phyloP scores from a whole-genome alignment of 2,329 filamentous ascomycete species.

The Zarea fungicola region DNA sequence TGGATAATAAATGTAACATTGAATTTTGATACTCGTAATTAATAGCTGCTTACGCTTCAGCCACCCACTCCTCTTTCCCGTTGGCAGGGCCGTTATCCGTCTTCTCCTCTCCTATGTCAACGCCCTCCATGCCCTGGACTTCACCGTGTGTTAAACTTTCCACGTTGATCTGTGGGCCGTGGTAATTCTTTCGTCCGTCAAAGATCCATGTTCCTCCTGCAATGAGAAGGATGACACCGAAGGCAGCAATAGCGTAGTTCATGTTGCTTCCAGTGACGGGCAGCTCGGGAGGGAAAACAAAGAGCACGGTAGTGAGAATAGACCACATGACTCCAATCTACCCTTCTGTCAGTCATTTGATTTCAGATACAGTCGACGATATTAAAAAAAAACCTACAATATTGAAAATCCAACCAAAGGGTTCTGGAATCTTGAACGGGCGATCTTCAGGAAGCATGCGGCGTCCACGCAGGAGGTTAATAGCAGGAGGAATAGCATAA shows the following conservation, averaged over 20 bases:
- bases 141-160: background rate
- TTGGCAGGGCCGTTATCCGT: background rate
- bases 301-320: slow-evolving; percentile 63
- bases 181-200: slow-evolving; percentile 45
- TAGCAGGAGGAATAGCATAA: slow-evolving; percentile 67
- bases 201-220: slow-evolving; percentile 39
- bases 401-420: slow-evolving; percentile 10
- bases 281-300: slow-evolving; percentile 13
- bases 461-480: slow-evolving; percentile 43
- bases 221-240: slow-evolving; percentile 43
- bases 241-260: slow-evolving; percentile 52
- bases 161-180: slow-evolving; percentile 4
- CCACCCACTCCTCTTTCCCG: slow-evolving; percentile 6
- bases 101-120: slow-evolving; percentile 1
- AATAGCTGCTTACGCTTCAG: background rate
- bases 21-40: background rate
- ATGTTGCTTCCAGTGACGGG: slow-evolving; percentile 63
- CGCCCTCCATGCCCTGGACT: slow-evolving; percentile 2
- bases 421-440: slow-evolving; percentile 8
- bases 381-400: background rate
- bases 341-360: slow-evolving; percentile 9
- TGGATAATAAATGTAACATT: too few species aligned
- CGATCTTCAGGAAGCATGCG: slow-evolving; percentile 8
- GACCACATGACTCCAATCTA: slow-evolving; percentile 56
- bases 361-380: background rate